Evolutionary conservation across 192 early-diverging fungal genomes (phyloP).

Genomic region (Coemansia sp.): DNA sequence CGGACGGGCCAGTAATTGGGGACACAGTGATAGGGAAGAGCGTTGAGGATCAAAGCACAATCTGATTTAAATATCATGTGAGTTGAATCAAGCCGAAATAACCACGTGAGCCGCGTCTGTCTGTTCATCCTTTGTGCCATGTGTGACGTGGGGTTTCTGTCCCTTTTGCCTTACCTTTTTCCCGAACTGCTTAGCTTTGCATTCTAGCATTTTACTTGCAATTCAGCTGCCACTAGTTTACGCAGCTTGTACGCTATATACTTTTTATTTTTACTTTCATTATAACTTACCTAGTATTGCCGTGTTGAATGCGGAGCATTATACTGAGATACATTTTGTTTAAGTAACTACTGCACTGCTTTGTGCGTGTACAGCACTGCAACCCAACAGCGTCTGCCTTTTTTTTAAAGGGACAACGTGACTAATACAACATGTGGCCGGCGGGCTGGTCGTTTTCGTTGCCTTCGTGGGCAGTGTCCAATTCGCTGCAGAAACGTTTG

Average conservation of each 20-base stretch:
- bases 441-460: constrained; percentile 47
- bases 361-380: neutral
- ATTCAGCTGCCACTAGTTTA: constrained; percentile 6
- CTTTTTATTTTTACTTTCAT: neutral
- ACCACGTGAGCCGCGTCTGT: constrained; percentile 14
- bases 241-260: neutral
- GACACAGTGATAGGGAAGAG: too few species aligned
- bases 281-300: constrained; percentile 2
- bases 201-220: too few species aligned
- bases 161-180: constrained; percentile 2
- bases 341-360: neutral
- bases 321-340: neutral
- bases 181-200: neutral
- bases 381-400: neutral
- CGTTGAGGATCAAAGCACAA: too few species aligned
- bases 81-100: neutral
- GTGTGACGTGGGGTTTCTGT: constrained; percentile 1
- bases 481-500: constrained; percentile 78
- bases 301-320: neutral
- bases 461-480: constrained; percentile 59
- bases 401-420: neutral
- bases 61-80: constrained; percentile 12
- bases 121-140: constrained; percentile 6
- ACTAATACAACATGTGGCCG: constrained; percentile 41
- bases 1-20: neutral